Percentiles rank a stretch among this genome's conserved stretches.
Evolutionary conservation across 2,329 filamentous ascomycete genomes (phyloP).

Genomic region (Aspergillus sp.): DNA sequence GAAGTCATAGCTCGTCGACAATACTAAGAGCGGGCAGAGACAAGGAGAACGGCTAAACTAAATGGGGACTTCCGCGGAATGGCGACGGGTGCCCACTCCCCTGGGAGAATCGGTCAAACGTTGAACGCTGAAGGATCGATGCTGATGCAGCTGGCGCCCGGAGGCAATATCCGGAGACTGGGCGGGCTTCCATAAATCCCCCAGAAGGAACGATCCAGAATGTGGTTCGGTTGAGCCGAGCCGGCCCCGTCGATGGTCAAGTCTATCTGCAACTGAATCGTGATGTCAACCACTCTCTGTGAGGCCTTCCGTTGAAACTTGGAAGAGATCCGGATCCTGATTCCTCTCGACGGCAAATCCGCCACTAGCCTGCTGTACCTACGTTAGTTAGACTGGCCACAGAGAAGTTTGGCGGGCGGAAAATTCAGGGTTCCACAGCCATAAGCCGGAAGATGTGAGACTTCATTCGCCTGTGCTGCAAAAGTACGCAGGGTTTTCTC

Average conservation of each 20-base stretch:
- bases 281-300: slow-evolving; percentile 1
- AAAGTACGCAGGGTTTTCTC: neutral
- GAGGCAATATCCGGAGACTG: no score
- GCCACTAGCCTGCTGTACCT: slow-evolving; percentile 8
- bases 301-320: no score
- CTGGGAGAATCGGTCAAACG: no score
- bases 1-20: neutral
- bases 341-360: slow-evolving; percentile 1
- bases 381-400: neutral
- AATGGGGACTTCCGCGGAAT: neutral
- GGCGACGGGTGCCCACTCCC: no score
- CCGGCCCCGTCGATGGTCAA: neutral
- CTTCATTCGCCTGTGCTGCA: neutral
- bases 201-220: neutral
- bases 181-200: no score
- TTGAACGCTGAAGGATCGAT: neutral
- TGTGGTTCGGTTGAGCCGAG: neutral
- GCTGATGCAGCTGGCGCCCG: neutral
- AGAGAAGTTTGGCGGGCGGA: neutral
- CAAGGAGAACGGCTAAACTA: neutral
- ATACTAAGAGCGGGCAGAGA: neutral
- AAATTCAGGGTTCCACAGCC: neutral
- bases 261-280: neutral
- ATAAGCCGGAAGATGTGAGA: neutral
- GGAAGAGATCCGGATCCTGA: no score